phyloP scores from a whole-genome alignment of 306 rosid genomes.

The Vigna nakashimae region DNA sequence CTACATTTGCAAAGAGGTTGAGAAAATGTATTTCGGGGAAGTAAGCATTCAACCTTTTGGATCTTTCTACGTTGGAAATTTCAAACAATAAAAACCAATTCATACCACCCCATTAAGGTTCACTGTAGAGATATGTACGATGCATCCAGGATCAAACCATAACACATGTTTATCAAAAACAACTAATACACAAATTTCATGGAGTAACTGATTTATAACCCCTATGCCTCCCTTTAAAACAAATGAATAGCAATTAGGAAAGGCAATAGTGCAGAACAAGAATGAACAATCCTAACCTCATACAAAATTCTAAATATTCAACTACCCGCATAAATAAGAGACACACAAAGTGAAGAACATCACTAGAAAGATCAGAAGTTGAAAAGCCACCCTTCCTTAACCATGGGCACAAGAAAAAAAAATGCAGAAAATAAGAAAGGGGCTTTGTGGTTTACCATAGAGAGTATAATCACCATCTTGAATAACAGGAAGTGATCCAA shows the following conservation, averaged over 20 bases:
- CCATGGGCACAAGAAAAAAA: neutral
- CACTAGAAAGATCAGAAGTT: constrained; percentile 10
- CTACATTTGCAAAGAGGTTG: neutral
- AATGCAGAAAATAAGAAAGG: constrained; percentile 11
- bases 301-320: neutral
- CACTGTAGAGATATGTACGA: neutral
- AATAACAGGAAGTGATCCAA: constrained; percentile 61
- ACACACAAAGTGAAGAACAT: neutral
- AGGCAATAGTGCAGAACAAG: neutral
- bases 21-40: too few species aligned
- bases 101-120: neutral
- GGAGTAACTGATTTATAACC: neutral
- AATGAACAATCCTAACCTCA: constrained; percentile 2
- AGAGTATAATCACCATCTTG: constrained; percentile 65
- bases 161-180: neutral
- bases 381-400: neutral
- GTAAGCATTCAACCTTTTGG: neutral
- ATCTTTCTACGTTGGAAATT: neutral
- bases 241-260: neutral
- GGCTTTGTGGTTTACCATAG: constrained; percentile 44
- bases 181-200: neutral
- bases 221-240: neutral
- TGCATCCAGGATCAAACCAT: neutral
- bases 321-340: neutral
- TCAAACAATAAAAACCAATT: neutral